These are phyloP conservation scores for Tulasnella sp. DNA, from an alignment of 768 basidiomycete genomes.

Conservation along the genomic window DNA sequence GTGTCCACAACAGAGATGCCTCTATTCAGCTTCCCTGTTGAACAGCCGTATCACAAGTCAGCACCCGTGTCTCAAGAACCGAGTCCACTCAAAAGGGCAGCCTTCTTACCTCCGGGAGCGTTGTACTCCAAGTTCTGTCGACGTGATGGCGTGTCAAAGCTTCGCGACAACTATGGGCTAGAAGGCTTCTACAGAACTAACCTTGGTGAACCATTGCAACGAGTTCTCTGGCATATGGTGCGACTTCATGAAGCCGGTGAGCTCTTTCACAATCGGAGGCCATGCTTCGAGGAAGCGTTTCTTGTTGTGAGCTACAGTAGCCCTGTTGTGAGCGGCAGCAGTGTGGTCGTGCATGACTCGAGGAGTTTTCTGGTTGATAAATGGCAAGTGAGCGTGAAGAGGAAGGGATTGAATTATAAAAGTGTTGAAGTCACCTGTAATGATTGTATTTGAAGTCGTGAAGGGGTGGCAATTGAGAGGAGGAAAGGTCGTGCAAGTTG, in stretches of 20 bases:
- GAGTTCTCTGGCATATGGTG: slow-evolving; percentile 79
- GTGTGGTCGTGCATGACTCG: slow-evolving; percentile 7
- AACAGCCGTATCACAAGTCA: background rate
- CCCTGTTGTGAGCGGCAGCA: slow-evolving; percentile 10
- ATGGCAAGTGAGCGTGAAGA: too few relatives aligned
- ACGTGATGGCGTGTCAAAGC: background rate
- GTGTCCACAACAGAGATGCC: slow-evolving; percentile 95
- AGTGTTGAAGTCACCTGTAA: too few relatives aligned
- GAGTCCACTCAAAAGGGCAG: background rate
- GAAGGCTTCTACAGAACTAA: slow-evolving; percentile 31
- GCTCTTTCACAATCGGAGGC: slow-evolving; percentile 59
- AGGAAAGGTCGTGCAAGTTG: too few relatives aligned
- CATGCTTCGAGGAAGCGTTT: slow-evolving; percentile 63
- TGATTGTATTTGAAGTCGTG: too few relatives aligned
- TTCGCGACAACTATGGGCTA: background rate
- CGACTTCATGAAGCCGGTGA: slow-evolving; percentile 51
- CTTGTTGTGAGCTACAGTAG: slow-evolving; percentile 16
- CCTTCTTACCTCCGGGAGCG: slow-evolving; percentile 55
- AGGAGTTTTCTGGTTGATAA: too few relatives aligned
- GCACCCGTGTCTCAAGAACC: slow-evolving; percentile 6
- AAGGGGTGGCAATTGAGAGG: too few relatives aligned
- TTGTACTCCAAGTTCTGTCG: slow-evolving; percentile 79
- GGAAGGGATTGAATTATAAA: too few relatives aligned
- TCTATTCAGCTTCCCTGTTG: slow-evolving; percentile 80
- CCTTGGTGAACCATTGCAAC: slow-evolving; percentile 71